Base-by-base conservation (phyloP, 2,329 filamentous ascomycete genomes). In the Clarireedia hainanense region DNA sequence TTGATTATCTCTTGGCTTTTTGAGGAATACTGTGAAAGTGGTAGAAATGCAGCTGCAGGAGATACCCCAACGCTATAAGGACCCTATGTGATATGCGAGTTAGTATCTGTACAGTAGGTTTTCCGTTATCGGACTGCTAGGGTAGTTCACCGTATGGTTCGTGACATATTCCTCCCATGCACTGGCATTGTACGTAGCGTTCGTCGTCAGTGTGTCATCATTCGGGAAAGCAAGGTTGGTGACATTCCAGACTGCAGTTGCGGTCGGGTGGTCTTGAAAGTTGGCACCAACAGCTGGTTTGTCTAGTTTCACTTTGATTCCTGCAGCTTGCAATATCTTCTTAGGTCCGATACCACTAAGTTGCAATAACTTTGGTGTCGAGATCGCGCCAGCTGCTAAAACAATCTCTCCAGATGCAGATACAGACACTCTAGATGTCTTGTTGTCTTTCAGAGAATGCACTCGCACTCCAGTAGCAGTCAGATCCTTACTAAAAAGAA, bases 321-420 rank as follows among this genome's bases (percentile, higher is more conserved):
- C 61, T 5, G 54, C 52, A 15, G 30, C 47, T 30, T 60, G 45
- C 4, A 53, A 20, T 12, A 27, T 2, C 14, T 26, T 26, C 15
- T 53, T 40, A 10, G 30, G 70, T 0, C 74, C 74, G 42, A 76
- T 62, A 36, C 74, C 74, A 39, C 69, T 73, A 10, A 75, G 68
- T 64, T 75, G 74, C 14, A 76, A 69, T 47, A 76, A 63, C 57
- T 75, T 72, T 4, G 74, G 74, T 0, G 71, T 71, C 62, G 74
- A 73, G 64, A 73, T 72, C 9, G 73, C 61, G 30, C 76, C 76
- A 24, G 71, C 75, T 4, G 74, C 67, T 10, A 78, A 55, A 58
- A 78, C 76, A 34, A 78, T 74, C 59, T 78, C 74, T 26, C 26
- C 39, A n/a, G 20, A 37, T 27, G 51, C 30, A 27, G 37, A 43